Evolutionary conservation across 1,284 basidiomycete genomes (phyloP).

Genomic region (Apiotrichum veenhuisii): DNA sequence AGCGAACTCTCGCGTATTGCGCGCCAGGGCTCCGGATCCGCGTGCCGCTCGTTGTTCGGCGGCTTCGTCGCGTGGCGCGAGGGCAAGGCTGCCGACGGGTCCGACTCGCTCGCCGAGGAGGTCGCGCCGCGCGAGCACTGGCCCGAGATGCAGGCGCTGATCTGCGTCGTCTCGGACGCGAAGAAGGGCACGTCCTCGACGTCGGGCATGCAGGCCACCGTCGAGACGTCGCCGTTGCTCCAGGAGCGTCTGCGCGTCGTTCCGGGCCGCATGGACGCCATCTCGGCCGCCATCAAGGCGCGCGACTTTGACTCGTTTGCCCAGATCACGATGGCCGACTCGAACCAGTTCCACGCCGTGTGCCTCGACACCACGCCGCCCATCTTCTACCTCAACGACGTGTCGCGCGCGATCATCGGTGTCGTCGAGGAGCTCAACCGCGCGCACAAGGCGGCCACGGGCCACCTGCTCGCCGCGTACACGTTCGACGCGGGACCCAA

Average conservation of each 20-base stretch:
- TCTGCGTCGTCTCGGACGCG: constrained; percentile 92
- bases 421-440: constrained; percentile 92
- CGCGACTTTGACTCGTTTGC: constrained; percentile 89
- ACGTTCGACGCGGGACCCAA: constrained; percentile 99
- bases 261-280: constrained; percentile 77
- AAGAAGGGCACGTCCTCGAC: constrained; percentile 97
- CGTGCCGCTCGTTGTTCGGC: constrained; percentile 94
- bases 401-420: constrained; percentile 77
- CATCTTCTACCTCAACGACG: constrained; percentile 99
- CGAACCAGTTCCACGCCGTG: constrained; percentile 98
- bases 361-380: constrained; percentile 94
- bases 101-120: constrained; percentile 83
- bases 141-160: constrained; percentile 93
- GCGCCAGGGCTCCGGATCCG: constrained; percentile 94
- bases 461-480: constrained; percentile 81
- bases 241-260: constrained; percentile 90
- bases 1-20: constrained; percentile 83
- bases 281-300: constrained; percentile 71
- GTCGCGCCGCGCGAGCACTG: constrained; percentile 84
- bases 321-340: constrained; percentile 90
- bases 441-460: constrained; percentile 61
- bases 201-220: constrained; percentile 94
- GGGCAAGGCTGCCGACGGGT: constrained; percentile 65
- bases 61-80: constrained; percentile 96
- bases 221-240: constrained; percentile 83